Evolutionary conservation across 2,329 filamentous ascomycete genomes (phyloP).

Genomic region (Beauveria varroae): DNA sequence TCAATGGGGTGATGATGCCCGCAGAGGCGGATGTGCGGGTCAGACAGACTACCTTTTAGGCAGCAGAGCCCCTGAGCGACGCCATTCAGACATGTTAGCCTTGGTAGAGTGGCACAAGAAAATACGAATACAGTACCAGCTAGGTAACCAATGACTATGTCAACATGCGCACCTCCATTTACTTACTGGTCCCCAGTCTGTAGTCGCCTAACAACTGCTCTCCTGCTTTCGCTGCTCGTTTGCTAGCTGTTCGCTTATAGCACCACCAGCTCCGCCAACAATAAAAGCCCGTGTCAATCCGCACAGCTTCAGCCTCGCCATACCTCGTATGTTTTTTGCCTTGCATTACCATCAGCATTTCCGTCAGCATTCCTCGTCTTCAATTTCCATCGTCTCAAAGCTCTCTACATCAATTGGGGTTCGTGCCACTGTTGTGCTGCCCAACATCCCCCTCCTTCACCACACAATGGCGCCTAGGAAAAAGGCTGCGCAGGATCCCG

Average conservation of each 20-base stretch:
- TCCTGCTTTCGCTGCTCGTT: not conserved
- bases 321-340: not conserved
- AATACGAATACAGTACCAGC: too few relatives aligned
- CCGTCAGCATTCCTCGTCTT: not conserved
- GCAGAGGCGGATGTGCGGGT: not conserved
- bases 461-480: conserved; percentile 3
- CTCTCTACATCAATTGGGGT: not conserved
- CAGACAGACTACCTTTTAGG: not conserved
- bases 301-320: not conserved
- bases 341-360: not conserved
- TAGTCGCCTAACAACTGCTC: not conserved
- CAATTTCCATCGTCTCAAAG: too few relatives aligned
- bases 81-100: not conserved
- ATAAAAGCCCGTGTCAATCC: conserved; percentile 4
- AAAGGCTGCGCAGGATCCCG: conserved; percentile 6
- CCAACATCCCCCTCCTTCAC: not conserved
- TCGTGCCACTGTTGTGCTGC: not conserved
- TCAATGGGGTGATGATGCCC: not conserved
- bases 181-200: too few relatives aligned
- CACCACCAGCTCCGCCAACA: not conserved
- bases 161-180: not conserved
- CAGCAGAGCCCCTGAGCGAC: conserved; percentile 5
- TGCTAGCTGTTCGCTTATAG: not conserved
- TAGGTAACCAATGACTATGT: too few relatives aligned
- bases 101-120: not conserved